Evolutionary conservation across 2,329 filamentous ascomycete genomes (phyloP), one percentile per base, ranked within the genome.

Genomic region (Neopestalotiopsis clavispora): DNA sequence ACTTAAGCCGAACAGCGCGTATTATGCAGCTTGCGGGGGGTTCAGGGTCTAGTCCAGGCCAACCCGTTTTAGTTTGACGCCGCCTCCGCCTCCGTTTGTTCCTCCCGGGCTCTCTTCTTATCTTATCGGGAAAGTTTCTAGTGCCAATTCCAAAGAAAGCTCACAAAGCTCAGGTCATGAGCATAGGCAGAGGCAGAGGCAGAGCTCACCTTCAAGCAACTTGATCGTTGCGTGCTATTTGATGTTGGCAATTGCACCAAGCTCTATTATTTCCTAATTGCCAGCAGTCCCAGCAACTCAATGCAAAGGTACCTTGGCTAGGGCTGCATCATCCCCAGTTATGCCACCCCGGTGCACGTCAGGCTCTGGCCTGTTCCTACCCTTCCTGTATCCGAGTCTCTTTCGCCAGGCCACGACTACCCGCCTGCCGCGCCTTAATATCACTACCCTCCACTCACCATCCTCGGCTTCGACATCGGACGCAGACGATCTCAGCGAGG

Each of bases 341-440:
- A 86, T 86, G 84, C 78, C 82, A 65, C 77, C 80, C 32, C 78
- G 84, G 67, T 84, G 81, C 71, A 73, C 81, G 20, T 73, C 79
- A 45, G 73, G 77, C 65, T 75, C 80, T 32, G 75, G 79, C 34
- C 72, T 82, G 58, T 79, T 83, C 68, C 78, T 85, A 3, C 80
- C 83, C 3, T 88, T 88, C 71, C 81, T 89, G 4, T 87, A 88
- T 67, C 86, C 86, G 10, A 82, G 82, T 0, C 72, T 86, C 2
- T 81, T 82, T 68, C 76, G 78, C 30, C 59, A 61, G 32, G 14
- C 59, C 32, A 69, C 73, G n/a, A 70, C 74, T 68, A 71, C 75
- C 68, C 74, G 73, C 28, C 49, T 72, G 58, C 67, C 72, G 42
- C 74, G 75, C 67, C 72, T 74, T 34, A 60, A 70, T 23, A 67